A percentile compares a stretch with the other conserved stretches of the same genome.
phyloP scores from a whole-genome alignment of 2,329 filamentous ascomycete genomes.

The Claviceps humidiphila region DNA sequence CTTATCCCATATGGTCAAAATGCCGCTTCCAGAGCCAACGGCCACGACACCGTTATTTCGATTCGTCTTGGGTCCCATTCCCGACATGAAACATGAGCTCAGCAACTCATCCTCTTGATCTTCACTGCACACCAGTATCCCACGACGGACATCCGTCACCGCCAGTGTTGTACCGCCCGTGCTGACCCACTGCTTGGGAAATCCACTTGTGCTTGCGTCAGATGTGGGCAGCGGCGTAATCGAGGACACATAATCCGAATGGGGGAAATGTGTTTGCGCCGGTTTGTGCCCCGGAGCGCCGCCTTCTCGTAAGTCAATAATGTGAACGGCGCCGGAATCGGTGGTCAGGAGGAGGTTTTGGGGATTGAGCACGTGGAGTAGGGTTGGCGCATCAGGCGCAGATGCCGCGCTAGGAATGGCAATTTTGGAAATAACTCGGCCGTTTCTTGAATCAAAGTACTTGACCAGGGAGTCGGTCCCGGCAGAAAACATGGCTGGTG shows the following conservation, averaged over 20 bases:
- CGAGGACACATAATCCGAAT: constrained; percentile 86
- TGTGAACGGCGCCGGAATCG: constrained; percentile 78
- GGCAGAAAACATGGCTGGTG: constrained; percentile 46
- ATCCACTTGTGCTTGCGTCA: constrained; percentile 70
- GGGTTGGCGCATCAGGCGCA: constrained; percentile 57
- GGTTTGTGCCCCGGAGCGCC: constrained; percentile 47
- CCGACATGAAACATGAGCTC: constrained; percentile 65
- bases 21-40: constrained; percentile 61
- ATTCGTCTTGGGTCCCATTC: constrained; percentile 53
- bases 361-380: constrained; percentile 73
- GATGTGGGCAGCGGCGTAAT: constrained; percentile 72
- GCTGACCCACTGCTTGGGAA: constrained; percentile 87
- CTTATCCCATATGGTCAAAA: constrained; percentile 86
- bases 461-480: constrained; percentile 47
- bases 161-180: constrained; percentile 86
- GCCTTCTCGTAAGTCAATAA: constrained; percentile 64
- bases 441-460: constrained; percentile 43
- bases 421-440: constrained; percentile 69
- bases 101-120: constrained; percentile 91
- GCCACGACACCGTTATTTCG: constrained; percentile 63
- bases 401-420: constrained; percentile 49
- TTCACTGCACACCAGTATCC: constrained; percentile 78
- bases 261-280: constrained; percentile 69
- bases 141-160: constrained; percentile 75
- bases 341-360: constrained; percentile 81